Percentiles rank a stretch among this genome's conserved stretches.
Conservation (phyloP, 352 stramenopile genomes). For the Globisporangium heterothallicum region DNA sequence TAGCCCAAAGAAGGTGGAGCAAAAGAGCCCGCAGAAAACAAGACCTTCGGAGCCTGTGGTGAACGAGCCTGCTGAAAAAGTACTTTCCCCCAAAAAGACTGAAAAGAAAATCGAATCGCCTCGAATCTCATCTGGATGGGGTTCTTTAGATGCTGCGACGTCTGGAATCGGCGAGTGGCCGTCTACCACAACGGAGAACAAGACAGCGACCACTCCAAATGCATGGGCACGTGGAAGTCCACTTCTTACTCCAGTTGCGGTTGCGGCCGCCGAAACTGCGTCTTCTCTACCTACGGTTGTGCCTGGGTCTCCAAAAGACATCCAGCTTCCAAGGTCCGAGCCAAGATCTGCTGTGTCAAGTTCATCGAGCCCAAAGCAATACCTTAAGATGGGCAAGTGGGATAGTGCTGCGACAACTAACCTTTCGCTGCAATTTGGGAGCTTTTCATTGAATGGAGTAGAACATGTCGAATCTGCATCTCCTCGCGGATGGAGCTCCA, state of each 20-base stretch:
- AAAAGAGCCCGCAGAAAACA: slow-evolving; percentile 28
- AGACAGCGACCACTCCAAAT: slow-evolving; percentile 49
- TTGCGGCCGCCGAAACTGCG: slow-evolving; percentile 23
- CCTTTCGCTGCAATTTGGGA: slow-evolving; percentile 83
- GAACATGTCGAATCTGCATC: slow-evolving; percentile 55
- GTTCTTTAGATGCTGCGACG: slow-evolving; percentile 58
- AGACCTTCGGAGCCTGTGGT: slow-evolving; percentile 15
- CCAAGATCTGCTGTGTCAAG: slow-evolving; percentile 21
- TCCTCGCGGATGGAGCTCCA: slow-evolving; percentile 52
- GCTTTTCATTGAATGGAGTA: slow-evolving; percentile 76
- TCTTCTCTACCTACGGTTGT: slow-evolving; percentile 39
- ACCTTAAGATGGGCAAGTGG: slow-evolving; percentile 85
- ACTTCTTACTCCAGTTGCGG: slow-evolving; percentile 30
- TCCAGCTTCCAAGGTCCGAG: slow-evolving; percentile 34
- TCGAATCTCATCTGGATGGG: slow-evolving; percentile 52
- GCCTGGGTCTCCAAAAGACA: slow-evolving; percentile 65
- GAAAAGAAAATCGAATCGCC: slow-evolving; percentile 41
- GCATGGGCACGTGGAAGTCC: slow-evolving; percentile 61
- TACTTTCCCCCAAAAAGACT: slow-evolving; percentile 24
- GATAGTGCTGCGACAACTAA: slow-evolving; percentile 61
- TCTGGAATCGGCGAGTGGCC: slow-evolving; percentile 61
- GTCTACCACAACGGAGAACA: slow-evolving; percentile 39
- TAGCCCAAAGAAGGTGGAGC: slow-evolving; percentile 39
- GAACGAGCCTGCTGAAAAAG: slow-evolving; percentile 19
- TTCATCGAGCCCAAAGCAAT: slow-evolving; percentile 56